These are phyloP conservation scores for Astraeus odoratus DNA, from an alignment of 768 basidiomycete species.

Conservation along the genomic window DNA sequence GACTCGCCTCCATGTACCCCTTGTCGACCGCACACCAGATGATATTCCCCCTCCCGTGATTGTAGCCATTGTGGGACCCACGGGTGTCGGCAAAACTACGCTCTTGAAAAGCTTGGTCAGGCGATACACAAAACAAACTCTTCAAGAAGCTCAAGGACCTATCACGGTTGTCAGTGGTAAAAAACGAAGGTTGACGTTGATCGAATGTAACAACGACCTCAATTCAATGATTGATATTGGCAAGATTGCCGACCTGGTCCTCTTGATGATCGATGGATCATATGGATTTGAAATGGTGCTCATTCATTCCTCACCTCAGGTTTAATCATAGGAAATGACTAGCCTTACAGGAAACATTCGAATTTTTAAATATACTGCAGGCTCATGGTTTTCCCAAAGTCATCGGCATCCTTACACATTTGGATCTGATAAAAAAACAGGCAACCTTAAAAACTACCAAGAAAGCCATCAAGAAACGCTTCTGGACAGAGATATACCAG, in stretches of 20 bases:
- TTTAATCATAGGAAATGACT: not conserved
- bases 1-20: conserved; percentile 90
- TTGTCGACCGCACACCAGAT: conserved; percentile 91
- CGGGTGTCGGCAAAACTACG: conserved; percentile 96
- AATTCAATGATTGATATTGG: conserved; percentile 98
- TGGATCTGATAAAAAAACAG: conserved; percentile 93
- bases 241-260: conserved; percentile 92
- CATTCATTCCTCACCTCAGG: conserved; percentile 15
- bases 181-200: conserved; percentile 86
- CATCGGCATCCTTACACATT: conserved; percentile 91
- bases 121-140: conserved; percentile 88
- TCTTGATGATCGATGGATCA: conserved; percentile 96
- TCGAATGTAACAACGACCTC: conserved; percentile 96
- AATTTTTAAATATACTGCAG: conserved; percentile 96
- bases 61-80: conserved; percentile 91
- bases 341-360: conserved; percentile 84
- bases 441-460: conserved; percentile 83
- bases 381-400: conserved; percentile 98
- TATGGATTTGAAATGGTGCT: conserved; percentile 98
- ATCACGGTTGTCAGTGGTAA: conserved; percentile 94
- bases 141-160: conserved; percentile 86
- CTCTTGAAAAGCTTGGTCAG: conserved; percentile 86
- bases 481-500: conserved; percentile 99
- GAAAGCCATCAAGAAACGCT: conserved; percentile 92
- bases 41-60: conserved; percentile 89